phyloP scores from a whole-genome alignment of 1,284 basidiomycete genomes.

The Pascua guehoae region DNA sequence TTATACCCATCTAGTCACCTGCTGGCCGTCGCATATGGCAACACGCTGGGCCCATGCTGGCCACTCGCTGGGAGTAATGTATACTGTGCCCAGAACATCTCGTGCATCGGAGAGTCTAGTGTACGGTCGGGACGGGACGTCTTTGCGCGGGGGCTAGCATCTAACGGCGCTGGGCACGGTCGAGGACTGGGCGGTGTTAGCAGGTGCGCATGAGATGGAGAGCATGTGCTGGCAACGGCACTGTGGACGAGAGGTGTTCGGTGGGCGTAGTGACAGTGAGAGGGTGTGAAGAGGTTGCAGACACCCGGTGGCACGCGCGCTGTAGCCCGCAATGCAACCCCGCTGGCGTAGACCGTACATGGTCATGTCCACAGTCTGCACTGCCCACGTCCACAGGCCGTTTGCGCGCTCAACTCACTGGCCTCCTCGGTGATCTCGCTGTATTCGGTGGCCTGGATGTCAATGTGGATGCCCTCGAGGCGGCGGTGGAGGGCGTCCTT shows the following conservation, averaged over 20 bases:
- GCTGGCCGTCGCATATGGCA: no score
- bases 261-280: no score
- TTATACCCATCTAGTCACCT: no score
- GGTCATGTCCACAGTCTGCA: not conserved
- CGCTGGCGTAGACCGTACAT: not conserved
- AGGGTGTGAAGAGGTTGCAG: no score
- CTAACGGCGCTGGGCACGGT: constrained; percentile 41
- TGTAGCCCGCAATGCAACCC: not conserved
- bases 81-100: not conserved
- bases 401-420: constrained; percentile 57
- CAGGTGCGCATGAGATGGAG: not conserved
- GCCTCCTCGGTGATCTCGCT: constrained; percentile 72
- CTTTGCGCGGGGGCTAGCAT: constrained; percentile 1
- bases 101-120: constrained; percentile 3
- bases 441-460: constrained; percentile 84
- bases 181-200: constrained; percentile 26
- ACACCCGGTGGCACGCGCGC: not conserved
- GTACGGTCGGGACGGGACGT: not conserved
- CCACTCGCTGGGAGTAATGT: no score
- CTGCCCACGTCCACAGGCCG: no score
- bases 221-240: no score
- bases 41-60: no score
- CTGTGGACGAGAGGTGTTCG: no score
- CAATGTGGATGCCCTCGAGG: constrained; percentile 54
- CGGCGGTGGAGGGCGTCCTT: constrained; percentile 75